Evolutionary conservation across 768 basidiomycete genomes (phyloP), one percentile per base, ranked within the genome.

Genomic region (Leucogyrophana mollusca): DNA sequence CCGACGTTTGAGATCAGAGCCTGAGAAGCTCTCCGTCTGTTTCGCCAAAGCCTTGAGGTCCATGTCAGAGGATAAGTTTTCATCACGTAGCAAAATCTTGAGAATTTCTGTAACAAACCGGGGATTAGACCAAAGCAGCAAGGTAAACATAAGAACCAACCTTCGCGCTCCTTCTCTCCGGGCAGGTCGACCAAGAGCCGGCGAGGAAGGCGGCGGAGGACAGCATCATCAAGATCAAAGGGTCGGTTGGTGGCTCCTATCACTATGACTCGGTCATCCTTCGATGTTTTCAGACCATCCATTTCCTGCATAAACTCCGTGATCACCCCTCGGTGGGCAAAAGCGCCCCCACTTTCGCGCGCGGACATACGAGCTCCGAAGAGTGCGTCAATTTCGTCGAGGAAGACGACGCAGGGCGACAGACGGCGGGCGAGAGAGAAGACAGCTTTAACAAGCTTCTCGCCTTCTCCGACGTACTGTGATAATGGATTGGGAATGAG

Each of bases 221-320:
- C 89, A 13, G 94, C 94, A 65, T 96, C 94, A 58, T 93, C 90
- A 24, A 93, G 69, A 58, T 93, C 90, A 56, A 91, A 93, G 1
- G 90, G 90, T 53, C 94, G 68, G 64, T 97, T 97, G 2, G 94
- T 96, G 2, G 94, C 94, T 33, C 94, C 94, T 42, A 97, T 92
- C 40, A 97, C 85, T 46, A 95, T 85, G 46, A 96, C 82, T 51
- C 81, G 82, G 52, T 89, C 82, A 44, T 92, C 87, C 52, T 77
- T 78, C 22, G 83, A 85, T 8, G 87, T 79, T 61, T 83, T 87
- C 47, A 97, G 69, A 3, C 94, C 94, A 57, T 97, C 94, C 93
- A 97, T 95, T 62, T 95, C 92, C 60, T 90, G 89, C 90, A 94
- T 92, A 64, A 92, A 92, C 64, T 94, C 89, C 9, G 90, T 93